Evolutionary conservation across 2,329 filamentous ascomycete species (phyloP).

Genomic region (Aspergillus puulaauensis): DNA sequence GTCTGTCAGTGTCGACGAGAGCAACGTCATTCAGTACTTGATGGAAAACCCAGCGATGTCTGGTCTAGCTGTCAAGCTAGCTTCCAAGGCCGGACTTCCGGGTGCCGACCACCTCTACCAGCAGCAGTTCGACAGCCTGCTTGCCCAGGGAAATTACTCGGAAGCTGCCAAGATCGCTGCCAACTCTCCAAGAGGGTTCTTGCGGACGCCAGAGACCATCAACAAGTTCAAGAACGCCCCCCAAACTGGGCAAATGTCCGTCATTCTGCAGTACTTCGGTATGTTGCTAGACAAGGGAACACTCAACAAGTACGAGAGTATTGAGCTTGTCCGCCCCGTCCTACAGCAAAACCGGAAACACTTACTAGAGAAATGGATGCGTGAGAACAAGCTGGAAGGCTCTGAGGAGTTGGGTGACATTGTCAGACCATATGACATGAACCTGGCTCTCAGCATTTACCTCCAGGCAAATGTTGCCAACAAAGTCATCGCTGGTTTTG

Average conservation of each 20-base stretch:
- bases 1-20: constrained; percentile 89
- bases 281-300: constrained; percentile 94
- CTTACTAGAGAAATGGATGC: constrained; percentile 95
- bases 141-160: constrained; percentile 74
- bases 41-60: constrained; percentile 95
- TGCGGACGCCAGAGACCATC: constrained; percentile 92
- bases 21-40: constrained; percentile 87
- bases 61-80: constrained; percentile 91
- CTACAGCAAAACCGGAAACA: constrained; percentile 93
- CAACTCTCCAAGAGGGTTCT: constrained; percentile 92
- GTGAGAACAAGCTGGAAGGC: constrained; percentile 91
- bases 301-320: constrained; percentile 87
- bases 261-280: constrained; percentile 96
- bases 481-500: constrained; percentile 93
- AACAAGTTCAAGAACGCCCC: constrained; percentile 91
- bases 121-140: constrained; percentile 86
- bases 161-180: constrained; percentile 95
- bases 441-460: constrained; percentile 85
- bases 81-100: constrained; percentile 87
- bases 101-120: constrained; percentile 92
- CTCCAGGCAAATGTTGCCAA: constrained; percentile 84
- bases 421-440: constrained; percentile 83
- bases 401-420: constrained; percentile 96
- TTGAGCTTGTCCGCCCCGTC: constrained; percentile 90
- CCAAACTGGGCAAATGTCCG: constrained; percentile 71